Evolutionary conservation across 1,139 yeast genomes (phyloP), one percentile per base, ranked within the genome.

Genomic region (Diutina rugosa): DNA sequence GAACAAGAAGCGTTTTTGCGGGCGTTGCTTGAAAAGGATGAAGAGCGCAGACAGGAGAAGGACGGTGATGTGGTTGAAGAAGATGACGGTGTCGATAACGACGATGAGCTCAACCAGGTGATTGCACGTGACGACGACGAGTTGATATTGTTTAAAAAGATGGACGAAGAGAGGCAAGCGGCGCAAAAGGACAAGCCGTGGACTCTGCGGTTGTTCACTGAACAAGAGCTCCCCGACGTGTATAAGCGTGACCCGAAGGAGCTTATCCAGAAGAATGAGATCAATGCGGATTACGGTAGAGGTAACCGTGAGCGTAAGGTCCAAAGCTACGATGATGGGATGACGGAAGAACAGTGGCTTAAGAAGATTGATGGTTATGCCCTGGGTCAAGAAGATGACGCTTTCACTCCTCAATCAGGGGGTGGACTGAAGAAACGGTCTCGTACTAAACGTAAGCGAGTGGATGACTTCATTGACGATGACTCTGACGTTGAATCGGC

Each of bases 301-400:
- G 86, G 86, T 56, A 79, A 78, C 30, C 78, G 91, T 68, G 89
- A 85, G 64, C 79, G 88, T 55, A 72, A 75, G 6, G 77, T 79
- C 1, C 69, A 71, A 7, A n/a, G 29, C 6, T 86, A 86, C 63
- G 88, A 84, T 61, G 91, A 85, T 64, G 80, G 84, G 59, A 69
- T 86, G 62, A 80, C 90, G 4, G 95, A 87, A 68, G 91, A 85
- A 59, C 90, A 86, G 67, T 87, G 93, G 93, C 71, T 87, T 59
- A 76, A 72, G 63, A 80, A 81, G 61, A 80, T 82, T 58, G 87
- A 82, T 54, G 80, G 79, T 1, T 49, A 49, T n/a, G 53, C 44
- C n/a, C 53, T 49, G 53, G 65, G 66, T 48, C 21, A 14, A 8
- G 70, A 64, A 5, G 61, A 55, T 46, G 63, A 63, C 3, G 44